Percentiles rank a stretch among this genome's conserved stretches.
These are phyloP conservation scores for Rhizophora mangle DNA, from an alignment of 345 rosid genomes.

Conservation along the genomic window DNA sequence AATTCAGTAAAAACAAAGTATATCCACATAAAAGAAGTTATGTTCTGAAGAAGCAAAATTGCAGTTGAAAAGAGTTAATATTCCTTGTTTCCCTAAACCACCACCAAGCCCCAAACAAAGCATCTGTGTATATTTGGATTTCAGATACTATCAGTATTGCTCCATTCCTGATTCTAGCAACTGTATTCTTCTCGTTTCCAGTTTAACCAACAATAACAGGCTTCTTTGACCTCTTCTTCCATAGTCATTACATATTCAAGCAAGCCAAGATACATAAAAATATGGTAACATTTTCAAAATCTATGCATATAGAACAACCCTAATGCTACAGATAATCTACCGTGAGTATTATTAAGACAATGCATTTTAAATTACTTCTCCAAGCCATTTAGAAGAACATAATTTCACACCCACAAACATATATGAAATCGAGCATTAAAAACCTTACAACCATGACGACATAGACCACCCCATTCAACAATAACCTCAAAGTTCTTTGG, in stretches of 20 bases:
- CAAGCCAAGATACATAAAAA: background rate
- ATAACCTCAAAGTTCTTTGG: too few species aligned
- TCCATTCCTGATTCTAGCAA: background rate
- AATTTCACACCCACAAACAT: background rate
- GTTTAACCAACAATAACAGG: background rate
- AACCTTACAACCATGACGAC: conserved; percentile 1
- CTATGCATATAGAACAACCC: background rate
- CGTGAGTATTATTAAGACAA: background rate
- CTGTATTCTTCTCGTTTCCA: background rate
- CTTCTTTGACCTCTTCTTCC: background rate
- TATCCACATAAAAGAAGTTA: background rate
- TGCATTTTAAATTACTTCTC: background rate
- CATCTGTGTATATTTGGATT: background rate
- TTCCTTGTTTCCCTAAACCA: background rate
- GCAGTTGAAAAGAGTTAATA: background rate
- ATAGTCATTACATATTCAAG: background rate
- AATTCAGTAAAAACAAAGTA: too few species aligned
- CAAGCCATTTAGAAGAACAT: background rate
- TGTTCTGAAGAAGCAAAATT: background rate
- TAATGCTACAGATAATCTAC: background rate
- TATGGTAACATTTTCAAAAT: background rate
- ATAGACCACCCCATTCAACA: too few species aligned
- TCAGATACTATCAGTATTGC: background rate
- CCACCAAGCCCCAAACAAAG: background rate
- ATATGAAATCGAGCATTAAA: background rate